Percentiles rank a stretch among this genome's conserved stretches.
Evolutionary conservation across 352 stramenopile genomes (phyloP).

Genomic region (Globisporangium megalacanthum): DNA sequence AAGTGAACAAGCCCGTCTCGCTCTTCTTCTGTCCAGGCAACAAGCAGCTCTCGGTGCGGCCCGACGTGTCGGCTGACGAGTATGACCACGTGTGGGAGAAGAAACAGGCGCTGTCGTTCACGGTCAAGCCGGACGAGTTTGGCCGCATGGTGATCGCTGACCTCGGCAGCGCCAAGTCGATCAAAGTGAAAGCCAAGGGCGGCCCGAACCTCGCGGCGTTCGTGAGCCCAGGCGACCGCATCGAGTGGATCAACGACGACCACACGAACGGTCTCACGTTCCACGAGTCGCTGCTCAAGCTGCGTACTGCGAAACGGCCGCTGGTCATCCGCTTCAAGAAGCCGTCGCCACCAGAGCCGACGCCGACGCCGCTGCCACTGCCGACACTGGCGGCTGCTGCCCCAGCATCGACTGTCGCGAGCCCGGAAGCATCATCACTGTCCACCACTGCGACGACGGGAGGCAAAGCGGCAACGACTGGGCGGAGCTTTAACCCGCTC

Average conservation of each 20-base stretch:
- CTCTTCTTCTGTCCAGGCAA: conserved; percentile 81
- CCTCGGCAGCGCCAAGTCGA: conserved; percentile 78
- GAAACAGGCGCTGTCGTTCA: conserved; percentile 83
- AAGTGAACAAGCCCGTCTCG: conserved; percentile 80
- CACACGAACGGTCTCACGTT: conserved; percentile 65
- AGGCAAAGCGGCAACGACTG: conserved; percentile 2
- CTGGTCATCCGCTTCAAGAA: conserved; percentile 85
- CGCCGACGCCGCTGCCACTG: conserved; percentile 1
- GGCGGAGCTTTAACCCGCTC: conserved; percentile 49
- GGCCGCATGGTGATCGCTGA: conserved; percentile 78
- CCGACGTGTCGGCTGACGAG: conserved; percentile 59
- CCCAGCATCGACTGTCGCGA: conserved; percentile 17
- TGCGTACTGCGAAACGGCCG: conserved; percentile 76
- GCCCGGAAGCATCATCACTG: conserved; percentile 9
- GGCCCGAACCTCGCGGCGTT: conserved; percentile 43
- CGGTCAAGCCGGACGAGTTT: conserved; percentile 54
- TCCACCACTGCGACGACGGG: background rate
- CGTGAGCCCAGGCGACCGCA: conserved; percentile 55
- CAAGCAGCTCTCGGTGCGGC: conserved; percentile 70
- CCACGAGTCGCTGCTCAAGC: conserved; percentile 77
- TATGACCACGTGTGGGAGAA: conserved; percentile 89
- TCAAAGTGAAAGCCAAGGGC: conserved; percentile 78
- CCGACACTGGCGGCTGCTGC: background rate
- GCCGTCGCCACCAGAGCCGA: conserved; percentile 30
- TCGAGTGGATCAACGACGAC: conserved; percentile 86